These are phyloP conservation scores for Colletotrichum endophyticum DNA, from an alignment of 2,329 filamentous ascomycete species.

Conservation along the genomic window DNA sequence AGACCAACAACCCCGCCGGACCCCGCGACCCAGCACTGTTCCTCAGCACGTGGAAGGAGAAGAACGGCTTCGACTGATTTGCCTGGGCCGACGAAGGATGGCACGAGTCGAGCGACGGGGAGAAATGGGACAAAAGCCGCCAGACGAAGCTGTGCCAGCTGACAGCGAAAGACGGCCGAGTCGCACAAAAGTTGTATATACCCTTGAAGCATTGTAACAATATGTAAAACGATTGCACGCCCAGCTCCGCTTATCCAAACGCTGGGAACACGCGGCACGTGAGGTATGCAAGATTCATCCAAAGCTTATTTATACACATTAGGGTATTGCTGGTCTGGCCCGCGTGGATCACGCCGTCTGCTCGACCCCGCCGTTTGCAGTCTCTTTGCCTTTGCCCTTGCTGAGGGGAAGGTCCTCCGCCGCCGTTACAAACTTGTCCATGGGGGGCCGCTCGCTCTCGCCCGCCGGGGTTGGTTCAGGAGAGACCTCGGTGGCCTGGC, in stretches of 20 bases:
- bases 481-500: background rate
- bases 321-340: background rate
- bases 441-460: slow-evolving; percentile 35
- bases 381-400: slow-evolving; percentile 15
- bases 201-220: slow-evolving; percentile 18
- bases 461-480: background rate
- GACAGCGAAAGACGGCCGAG: background rate
- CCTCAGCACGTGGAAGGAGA: slow-evolving; percentile 69
- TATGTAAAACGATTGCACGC: slow-evolving; percentile 1
- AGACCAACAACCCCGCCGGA: slow-evolving; percentile 57
- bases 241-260: background rate
- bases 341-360: background rate
- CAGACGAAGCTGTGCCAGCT: background rate
- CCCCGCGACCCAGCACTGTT: slow-evolving; percentile 67
- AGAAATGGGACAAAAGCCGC: background rate
- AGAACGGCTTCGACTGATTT: slow-evolving; percentile 65
- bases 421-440: slow-evolving; percentile 64
- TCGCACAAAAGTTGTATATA: slow-evolving; percentile 11
- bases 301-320: background rate
- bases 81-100: background rate
- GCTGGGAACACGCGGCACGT: background rate
- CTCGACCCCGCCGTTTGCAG: background rate
- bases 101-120: background rate
- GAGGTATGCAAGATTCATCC: background rate
- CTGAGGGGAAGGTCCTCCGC: slow-evolving; percentile 43